Conservation (phyloP, 2,329 filamentous ascomycete species). For the Periconia sp. region DNA sequence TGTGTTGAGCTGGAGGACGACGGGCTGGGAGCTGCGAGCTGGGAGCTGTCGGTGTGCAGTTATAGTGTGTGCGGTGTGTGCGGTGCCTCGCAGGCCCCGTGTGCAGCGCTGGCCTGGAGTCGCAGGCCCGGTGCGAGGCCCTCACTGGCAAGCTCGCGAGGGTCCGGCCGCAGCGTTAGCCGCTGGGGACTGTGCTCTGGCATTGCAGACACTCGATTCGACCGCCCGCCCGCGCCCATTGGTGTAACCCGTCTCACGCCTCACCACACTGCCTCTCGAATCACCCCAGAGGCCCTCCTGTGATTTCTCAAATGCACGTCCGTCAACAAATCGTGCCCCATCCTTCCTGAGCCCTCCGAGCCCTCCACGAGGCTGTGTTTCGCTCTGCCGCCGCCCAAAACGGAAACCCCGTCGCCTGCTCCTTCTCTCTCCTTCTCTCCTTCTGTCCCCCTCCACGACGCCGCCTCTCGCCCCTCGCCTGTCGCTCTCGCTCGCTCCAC, state of each 20-base stretch:
- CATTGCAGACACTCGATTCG: constrained; percentile 18
- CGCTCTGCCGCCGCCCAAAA: background rate
- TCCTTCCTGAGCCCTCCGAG: background rate
- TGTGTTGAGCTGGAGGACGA: background rate
- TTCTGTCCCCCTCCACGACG: background rate
- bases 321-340: background rate
- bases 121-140: constrained; percentile 1
- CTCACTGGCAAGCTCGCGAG: background rate
- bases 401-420: background rate
- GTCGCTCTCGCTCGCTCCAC: no score
- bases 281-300: constrained; percentile 22
- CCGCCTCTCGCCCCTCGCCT: constrained; percentile 1
- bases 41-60: constrained; percentile 3
- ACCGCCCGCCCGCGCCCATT: constrained; percentile 13
- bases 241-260: constrained; percentile 31
- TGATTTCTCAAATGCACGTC: constrained; percentile 26
- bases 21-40: background rate
- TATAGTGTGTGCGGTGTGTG: constrained; percentile 14
- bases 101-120: constrained; percentile 16
- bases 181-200: constrained; percentile 25
- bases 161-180: constrained; percentile 22
- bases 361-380: background rate
- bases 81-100: constrained; percentile 9
- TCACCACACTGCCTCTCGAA: constrained; percentile 16
- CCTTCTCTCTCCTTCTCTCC: background rate